Base-by-base conservation (phyloP, 2,329 filamentous ascomycete genomes). In the Fusarium gaditjirri region DNA sequence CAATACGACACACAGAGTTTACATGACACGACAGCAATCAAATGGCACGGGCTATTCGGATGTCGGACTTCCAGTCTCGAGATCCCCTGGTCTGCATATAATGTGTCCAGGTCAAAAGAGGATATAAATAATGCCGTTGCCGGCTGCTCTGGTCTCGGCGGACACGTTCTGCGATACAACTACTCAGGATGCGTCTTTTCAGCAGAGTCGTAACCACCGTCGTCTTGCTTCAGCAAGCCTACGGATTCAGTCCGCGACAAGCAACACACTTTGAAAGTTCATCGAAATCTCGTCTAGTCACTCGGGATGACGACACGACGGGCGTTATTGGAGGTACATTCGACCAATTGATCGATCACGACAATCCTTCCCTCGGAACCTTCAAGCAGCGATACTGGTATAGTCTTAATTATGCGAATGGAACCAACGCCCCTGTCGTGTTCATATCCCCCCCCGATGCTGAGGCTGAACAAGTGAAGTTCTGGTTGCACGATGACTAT, bases 381-480 rank as follows among this genome's bases (percentile, higher is more conserved):
- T 63, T 63, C 21, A 46, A 61, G 36, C 60, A 61, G 4, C 42
- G 60, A 13, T 63, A 61, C 43, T 63, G 56, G 60, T 63, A 61
- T 11, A 61, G 60, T n/a, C 36, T 63, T 5, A 50, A 44, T 14
- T 63, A 63, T 29, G 43, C 56, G 17, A 63, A 63, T 17, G 43
- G 60, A 8, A 61, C 29, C 25, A 42, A 17, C 7, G 43, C 60
- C 6, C 55, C 60, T 1, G 36, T 63, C 12, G 60, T 63, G 17
- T 23, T 61, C 13, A 63, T 61, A 11, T 31, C 60, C 1, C 55
- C 55, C 2, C 2, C n/a, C 4, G 60, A 62, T 9, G 29, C 10
- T 10, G 60, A 62, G 17, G 60, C 60, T 23, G 60, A 62, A 16
- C 55, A 62, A 36, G 60, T 60, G 2, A 46, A 39, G 16, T 62